Evolutionary conservation across 805 yeast species (phyloP), one percentile per base, ranked within the genome.

Genomic region (Grigorovia jiainica): DNA sequence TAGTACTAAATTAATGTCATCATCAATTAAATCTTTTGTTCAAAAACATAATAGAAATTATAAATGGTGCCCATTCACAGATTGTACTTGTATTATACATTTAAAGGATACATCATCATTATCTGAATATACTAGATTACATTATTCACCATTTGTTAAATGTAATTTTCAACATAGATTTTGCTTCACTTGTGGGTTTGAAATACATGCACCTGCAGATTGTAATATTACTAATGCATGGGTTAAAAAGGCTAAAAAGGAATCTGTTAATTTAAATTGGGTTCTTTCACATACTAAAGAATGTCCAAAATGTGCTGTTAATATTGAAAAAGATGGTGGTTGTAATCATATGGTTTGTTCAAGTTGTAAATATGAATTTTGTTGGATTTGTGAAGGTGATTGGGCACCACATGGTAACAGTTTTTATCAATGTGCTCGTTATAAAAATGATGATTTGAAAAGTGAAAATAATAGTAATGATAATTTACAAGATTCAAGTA

Each of bases 291-390:
- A 90, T 58, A 87, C 98, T 1, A 81, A 86, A 51, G 74, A 75
- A 36, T 92, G 98, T 60, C 95, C 96, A 0, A 75, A 76, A 54
- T 92, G 98, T 65, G 65, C 66, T 8, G 67, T 87, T 1, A 67
- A 78, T 23, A 92, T 90, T 47, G 97, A 92, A 57, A 87, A 90
- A 54, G 83, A 83, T 57, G 97, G 97, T 18, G 98, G 98, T 0
- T 92, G 98, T 64, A 90, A 90, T 62, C 98, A 92, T 63, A 90
- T 92, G 95, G 73, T 78, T 1, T 92, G 98, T 60, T 68, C 75
- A 3, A 79, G 77, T 44, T 92, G 98, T 60, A 56, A 60, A 10
- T 63, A 75, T 58, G 85, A 89, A 57, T 92, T 87, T 57, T 92
- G 98, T 61, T 92, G 98, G 98, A 78, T 89, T 32, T 92, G 98